Percentiles rank a stretch among this genome's conserved stretches.
Conservation (phyloP, 2,329 filamentous ascomycete species). For the Xylaria sp. region DNA sequence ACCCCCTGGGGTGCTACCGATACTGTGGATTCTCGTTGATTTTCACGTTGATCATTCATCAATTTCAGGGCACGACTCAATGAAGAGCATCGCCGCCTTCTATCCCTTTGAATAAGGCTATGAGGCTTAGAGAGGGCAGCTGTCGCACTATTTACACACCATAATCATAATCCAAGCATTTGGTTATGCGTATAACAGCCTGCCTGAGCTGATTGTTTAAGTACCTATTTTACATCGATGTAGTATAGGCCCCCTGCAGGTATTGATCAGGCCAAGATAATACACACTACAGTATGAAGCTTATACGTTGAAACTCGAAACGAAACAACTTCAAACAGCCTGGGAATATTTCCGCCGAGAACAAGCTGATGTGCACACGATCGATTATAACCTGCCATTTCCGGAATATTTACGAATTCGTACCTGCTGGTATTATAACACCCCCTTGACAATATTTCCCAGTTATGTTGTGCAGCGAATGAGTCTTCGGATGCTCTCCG, state of each 20-base stretch:
- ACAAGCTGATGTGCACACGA: not conserved
- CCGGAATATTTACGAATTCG: constrained; percentile 18
- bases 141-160: not conserved
- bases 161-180: not conserved
- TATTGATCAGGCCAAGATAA: constrained; percentile 2
- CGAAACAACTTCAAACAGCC: constrained; percentile 19
- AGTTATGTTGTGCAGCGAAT: not conserved
- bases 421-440: not conserved
- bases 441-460: not conserved
- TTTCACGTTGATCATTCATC: not conserved
- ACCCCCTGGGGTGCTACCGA: not conserved
- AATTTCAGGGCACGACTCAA: not conserved
- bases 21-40: not conserved
- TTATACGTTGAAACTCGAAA: constrained; percentile 27
- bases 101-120: not conserved
- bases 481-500: not conserved
- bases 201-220: not conserved
- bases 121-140: not conserved
- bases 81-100: not conserved
- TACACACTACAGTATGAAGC: not conserved
- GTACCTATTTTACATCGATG: not conserved
- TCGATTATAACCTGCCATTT: not conserved
- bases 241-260: not conserved
- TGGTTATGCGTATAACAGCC: not conserved
- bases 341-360: not conserved